Base-by-base conservation (phyloP, 2,329 filamentous ascomycete genomes). In the Aspergillus sojae region DNA sequence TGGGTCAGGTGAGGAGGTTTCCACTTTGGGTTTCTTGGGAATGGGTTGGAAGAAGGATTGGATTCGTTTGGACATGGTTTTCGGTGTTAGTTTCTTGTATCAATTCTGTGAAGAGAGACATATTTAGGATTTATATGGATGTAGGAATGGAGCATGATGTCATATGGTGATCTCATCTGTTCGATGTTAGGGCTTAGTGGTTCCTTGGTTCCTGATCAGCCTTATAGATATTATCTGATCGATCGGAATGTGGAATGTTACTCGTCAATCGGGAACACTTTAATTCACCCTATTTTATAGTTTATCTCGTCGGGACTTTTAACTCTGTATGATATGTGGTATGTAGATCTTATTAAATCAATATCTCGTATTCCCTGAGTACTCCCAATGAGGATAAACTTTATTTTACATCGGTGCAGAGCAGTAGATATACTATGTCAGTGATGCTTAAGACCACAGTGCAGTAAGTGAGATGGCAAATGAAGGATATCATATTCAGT, bases 21-120 rank as follows among this genome's bases (percentile, higher is more conserved):
- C 21, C 11, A 28, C 5, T 48, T 80, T 80, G 4, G 79, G 23
- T 48, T 48, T 62, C 26, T 85, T 83, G 4, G 73, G 64, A 26
- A 80, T 72, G 1, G 85, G 82, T 34, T 81, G 80, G 76, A 93
- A 92, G 79, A 92, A 93, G 12, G 84, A 79, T 65, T 92, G 89
- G 1, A 93, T 91, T 62, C 89, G 83, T 72, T 90, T 89, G 12
- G 76, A 63, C 77, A 79, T 78, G 14, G 14, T 16, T 50, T 1
- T 28, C 4, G 5, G 11, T n/a, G 19, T 60, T 41, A 1, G 14
- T 21, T 3, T 16, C 4, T 14, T 16, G 14, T 19, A 10, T n/a
- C 26, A 30, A 6, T 26, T 48, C 5, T 26, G 14, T 28, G 23
- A 14, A 7, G 0, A 19, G 6, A 14, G 28, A 14, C 10, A 1